Base-by-base conservation (phyloP, 805 yeast species). In the Hanseniaspora pseudoguilliermondii region DNA sequence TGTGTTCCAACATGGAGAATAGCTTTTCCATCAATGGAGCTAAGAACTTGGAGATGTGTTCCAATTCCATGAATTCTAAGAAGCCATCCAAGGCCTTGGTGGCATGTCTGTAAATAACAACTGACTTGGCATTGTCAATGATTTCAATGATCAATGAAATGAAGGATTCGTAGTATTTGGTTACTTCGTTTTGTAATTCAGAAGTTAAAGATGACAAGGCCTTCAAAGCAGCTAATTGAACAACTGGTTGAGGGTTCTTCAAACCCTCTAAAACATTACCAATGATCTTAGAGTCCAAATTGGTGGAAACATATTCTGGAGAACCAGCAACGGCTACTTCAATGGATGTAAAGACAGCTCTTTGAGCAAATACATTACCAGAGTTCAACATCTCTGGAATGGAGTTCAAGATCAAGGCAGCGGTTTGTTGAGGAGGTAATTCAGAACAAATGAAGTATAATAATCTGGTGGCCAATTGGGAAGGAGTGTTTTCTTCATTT, bases 401-500 rank as follows among this genome's bases (percentile, higher is more conserved):
- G 61, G 77, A 78, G 60, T 81, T 86, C 59, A 88, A 75, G 59
- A 91, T 76, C 46, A 96, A 91, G 60, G 75, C 78, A 61, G 90
- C 82, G 57, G 86, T 95, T 70, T 93, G 98, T 44, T 88, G 79
- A 50, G 97, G 96, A 54, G 99, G 96, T 64, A 93, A 75, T 65
- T 84, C 89, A 47, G 83, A 74, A 18, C 97, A 80, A 61, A 91
- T 80, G 65, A 80, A 79, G 54, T 87, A 85, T 54, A 93, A 69
- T 58, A 91, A 73, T 71, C 95, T 80, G 63, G 89, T 76, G 16
- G 95, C 95, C 61, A 88, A 76, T 51, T 84, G 69, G 46, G 82
- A 71, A 57, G 96, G 95, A 55, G 82, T 78, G 64, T 81, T 84
- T 71, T 91, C 97, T 72, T 89, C 96, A 66, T 87, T 89, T 69